phyloP scores from a whole-genome alignment of 352 stramenopile species.

The Phytophthora hybrid region DNA sequence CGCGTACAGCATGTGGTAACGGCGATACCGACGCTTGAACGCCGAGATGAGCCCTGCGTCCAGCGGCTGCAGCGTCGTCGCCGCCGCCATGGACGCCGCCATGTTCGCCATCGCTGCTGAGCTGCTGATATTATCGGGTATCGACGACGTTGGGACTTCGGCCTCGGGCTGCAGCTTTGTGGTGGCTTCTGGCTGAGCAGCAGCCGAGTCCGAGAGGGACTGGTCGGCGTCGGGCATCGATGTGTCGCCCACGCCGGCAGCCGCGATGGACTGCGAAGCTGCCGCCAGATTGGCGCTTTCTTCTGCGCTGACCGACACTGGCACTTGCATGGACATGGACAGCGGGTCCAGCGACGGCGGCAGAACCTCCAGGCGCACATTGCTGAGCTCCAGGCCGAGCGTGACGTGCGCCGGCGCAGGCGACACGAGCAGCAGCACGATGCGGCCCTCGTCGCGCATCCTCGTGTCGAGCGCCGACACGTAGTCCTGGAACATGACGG shows the following conservation, averaged over 20 bases:
- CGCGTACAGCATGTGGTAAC: constrained; percentile 63
- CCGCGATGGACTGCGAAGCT: constrained; percentile 39
- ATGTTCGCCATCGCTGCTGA: constrained; percentile 23
- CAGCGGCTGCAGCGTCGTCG: constrained; percentile 44
- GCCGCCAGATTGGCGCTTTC: constrained; percentile 37
- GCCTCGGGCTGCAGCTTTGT: constrained; percentile 23
- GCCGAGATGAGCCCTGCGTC: constrained; percentile 52
- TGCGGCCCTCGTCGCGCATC: constrained; percentile 55
- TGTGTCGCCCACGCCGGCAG: constrained; percentile 22
- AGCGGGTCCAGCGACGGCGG: constrained; percentile 54
- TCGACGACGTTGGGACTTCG: constrained; percentile 2
- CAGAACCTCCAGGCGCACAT: constrained; percentile 61
- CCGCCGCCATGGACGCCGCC: constrained; percentile 27
- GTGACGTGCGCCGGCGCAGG: constrained; percentile 54
- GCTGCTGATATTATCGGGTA: constrained; percentile 14
- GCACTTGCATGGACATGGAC: constrained; percentile 44
- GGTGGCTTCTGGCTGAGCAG: neutral
- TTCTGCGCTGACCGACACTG: constrained; percentile 51
- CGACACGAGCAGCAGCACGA: constrained; percentile 52
- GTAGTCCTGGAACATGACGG: constrained; percentile 70
- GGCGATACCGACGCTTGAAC: constrained; percentile 65
- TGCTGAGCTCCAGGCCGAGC: constrained; percentile 62
- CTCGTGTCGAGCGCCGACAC: constrained; percentile 55
- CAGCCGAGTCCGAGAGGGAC: constrained; percentile 21
- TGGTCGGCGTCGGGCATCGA: constrained; percentile 18